Evolutionary conservation across 192 early-diverging fungal genomes (phyloP), one percentile per base, ranked within the genome.

Genomic region (Coemansia sp.): DNA sequence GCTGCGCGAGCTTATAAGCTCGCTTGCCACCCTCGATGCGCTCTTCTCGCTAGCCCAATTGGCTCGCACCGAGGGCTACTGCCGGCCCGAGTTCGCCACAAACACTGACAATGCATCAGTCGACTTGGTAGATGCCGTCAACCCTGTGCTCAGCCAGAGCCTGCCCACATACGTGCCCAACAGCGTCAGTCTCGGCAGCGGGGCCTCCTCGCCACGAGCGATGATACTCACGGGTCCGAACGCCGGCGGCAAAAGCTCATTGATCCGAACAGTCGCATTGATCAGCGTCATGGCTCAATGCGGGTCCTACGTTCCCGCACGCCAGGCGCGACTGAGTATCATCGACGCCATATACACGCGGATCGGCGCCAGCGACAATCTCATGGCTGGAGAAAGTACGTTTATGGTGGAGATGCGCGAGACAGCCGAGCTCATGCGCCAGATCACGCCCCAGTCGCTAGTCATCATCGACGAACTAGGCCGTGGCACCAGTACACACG

Each of bases 391-490:
- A 4, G 91, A 97, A 62, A 94, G 92, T 12, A 99, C 98, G 2
- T 98, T 99, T 73, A 97, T 98, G 94, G 89, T 92, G 1, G 98
- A 99, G 76, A 85, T 98, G 62, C 84, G 87, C 32, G 98, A 99
- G 78, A 98, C 98, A 0, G 92, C 91, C 37, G 92, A 90, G 64
- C 94, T 99, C 65, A 65, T 99, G 53, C 85, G 87, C 21, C 91
- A 97, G 65, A 93, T 93, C 0, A 97, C 95, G 0, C 89, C 89
- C 5, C 84, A 86, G 0, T 96, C 94, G 3, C 86, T 98, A 66
- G 96, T 95, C 15, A 94, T 98, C 70, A 66, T 99, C 57, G 98
- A 99, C 77, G 98, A 99, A 82, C 87, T 99, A 15, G 98, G 98
- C 53, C 87, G 98, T 36, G 98, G 96, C 17, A 99, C 98, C 0